These are phyloP conservation scores for Cucurbita ficifolia DNA, from an alignment of 306 rosid genomes.

Conservation along the genomic window DNA sequence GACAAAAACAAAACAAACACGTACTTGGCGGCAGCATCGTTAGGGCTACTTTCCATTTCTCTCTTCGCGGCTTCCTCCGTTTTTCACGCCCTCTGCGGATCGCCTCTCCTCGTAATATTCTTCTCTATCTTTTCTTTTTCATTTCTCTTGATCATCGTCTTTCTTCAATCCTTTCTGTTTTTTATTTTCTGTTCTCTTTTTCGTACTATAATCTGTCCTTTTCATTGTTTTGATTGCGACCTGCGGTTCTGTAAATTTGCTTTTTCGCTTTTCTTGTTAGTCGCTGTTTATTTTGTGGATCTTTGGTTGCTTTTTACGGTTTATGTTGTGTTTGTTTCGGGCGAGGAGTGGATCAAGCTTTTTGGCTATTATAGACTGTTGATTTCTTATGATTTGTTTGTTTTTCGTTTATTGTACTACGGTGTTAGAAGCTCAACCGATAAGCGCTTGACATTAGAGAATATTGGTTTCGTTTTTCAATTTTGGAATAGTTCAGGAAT, in stretches of 20 bases:
- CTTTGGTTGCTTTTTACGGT: not conserved
- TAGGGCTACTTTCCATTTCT: constrained; percentile 1
- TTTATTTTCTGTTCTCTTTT: not conserved
- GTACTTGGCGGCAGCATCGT: not conserved
- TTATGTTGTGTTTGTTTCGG: not conserved
- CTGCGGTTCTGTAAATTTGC: not conserved
- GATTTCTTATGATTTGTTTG: not conserved
- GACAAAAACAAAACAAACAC: not conserved
- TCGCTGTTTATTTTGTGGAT: not conserved
- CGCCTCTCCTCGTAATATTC: not conserved
- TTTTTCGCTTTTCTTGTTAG: not conserved
- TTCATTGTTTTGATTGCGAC: not conserved
- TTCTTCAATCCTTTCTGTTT: not conserved
- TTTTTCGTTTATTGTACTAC: not conserved
- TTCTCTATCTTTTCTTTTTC: not conserved
- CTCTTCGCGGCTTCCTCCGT: too few relatives aligned
- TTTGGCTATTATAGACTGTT: not conserved
- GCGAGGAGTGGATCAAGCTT: not conserved
- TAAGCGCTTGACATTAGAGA: not conserved
- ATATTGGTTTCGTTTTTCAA: not conserved
- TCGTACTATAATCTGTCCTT: not conserved
- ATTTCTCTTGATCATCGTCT: not conserved
- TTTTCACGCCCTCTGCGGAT: not conserved
- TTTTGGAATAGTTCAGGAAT: not conserved
- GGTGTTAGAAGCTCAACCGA: not conserved